Conservation (phyloP, 1,284 basidiomycete species). For the Ustilago nuda region DNA sequence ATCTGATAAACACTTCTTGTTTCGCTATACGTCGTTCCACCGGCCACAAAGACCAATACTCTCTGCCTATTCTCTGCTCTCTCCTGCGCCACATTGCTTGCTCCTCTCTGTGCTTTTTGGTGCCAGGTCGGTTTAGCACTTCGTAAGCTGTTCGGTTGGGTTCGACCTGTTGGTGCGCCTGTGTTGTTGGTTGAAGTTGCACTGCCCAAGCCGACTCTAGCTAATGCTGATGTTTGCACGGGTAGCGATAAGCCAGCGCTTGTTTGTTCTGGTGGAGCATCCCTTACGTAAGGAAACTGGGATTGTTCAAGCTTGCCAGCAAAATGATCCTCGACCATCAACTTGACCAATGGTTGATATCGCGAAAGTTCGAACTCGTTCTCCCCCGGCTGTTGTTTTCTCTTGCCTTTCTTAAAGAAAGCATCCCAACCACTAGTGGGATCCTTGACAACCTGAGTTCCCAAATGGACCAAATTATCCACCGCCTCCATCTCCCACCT, state of each 20-base stretch:
- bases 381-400: constrained; percentile 80
- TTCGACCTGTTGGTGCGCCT: constrained; percentile 5
- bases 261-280: constrained; percentile 76
- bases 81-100: constrained; percentile 28
- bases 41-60: constrained; percentile 90
- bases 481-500: constrained; percentile 93
- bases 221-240: constrained; percentile 44
- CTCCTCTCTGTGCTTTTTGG: constrained; percentile 47
- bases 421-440: constrained; percentile 48
- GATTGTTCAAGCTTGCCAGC: constrained; percentile 80
- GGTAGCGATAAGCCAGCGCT: constrained; percentile 15
- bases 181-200: not conserved
- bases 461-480: constrained; percentile 86
- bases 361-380: constrained; percentile 96
- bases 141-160: constrained; percentile 49
- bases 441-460: constrained; percentile 83
- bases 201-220: constrained; percentile 35
- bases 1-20: constrained; percentile 87
- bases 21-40: constrained; percentile 96
- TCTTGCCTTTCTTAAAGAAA: constrained; percentile 73
- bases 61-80: constrained; percentile 77
- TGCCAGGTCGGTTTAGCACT: constrained; percentile 64
- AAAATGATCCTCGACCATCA: constrained; percentile 90
- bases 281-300: constrained; percentile 90
- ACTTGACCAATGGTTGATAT: constrained; percentile 86